Evolutionary conservation across 352 stramenopile species (phyloP), one percentile per base, ranked within the genome.

Genomic region (Phytophthora hibernalis): DNA sequence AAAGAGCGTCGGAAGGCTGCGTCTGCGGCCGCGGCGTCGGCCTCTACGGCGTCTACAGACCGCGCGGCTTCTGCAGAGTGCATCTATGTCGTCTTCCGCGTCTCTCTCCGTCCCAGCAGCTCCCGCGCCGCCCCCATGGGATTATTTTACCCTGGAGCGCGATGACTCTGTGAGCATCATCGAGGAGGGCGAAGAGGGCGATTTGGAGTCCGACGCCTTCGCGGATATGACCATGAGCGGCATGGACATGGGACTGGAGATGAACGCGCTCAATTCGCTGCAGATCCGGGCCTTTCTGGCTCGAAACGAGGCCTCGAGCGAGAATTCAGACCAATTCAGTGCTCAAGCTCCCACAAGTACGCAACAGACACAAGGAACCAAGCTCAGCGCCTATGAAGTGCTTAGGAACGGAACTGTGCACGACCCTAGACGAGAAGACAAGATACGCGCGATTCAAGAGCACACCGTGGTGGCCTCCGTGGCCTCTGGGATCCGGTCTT

Each of bases 241-340:
- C 13, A 84, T 89, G 67, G 77, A 89, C 55, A 85, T 87, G 68
- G 77, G 56, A 60, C 73, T 88, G 68, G 83, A 89, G 65, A 74
- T 89, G 15, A 77, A 81, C 45, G 50, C 77, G 35, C 76, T 89
- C 18, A 77, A 81, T 38, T 57, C 77, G 38, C 69, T 86, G 54
- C 80, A 83, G 58, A 87, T 90, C 48, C 74, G 82, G 16, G 64
- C 76, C 18, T 86, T 90, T 31, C 55, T 90, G 38, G 59, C 67
- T 24, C 62, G 77, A 20, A 77, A 65, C 30, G 74, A 82, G 15
- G 40, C 66, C 0, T 62, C 66, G 11, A 61, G 18, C 53, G 49
- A 58, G 16, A 37, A 16, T 42, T 48, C 20, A n/a, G 42, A 22
- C 30, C 5, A 12, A 21, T 37, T 51, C 6, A 33, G 28, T 33